Evolutionary conservation across 1,284 basidiomycete genomes (phyloP).

Genomic region (Ceratobasidium sp.): DNA sequence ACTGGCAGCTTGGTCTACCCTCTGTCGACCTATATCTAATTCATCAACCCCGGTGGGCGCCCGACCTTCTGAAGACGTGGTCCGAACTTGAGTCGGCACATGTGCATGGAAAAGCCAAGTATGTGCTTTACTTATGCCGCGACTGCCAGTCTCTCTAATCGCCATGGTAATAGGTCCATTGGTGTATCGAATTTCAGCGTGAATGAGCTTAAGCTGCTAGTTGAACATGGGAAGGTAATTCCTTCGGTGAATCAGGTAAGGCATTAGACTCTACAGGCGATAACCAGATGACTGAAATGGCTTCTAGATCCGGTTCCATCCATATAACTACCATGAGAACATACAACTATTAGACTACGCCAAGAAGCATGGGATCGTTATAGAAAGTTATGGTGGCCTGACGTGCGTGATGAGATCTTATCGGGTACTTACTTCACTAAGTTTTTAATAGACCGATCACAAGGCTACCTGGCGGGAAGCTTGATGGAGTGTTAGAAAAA

Average conservation of each 20-base stretch:
- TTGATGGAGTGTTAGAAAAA: constrained; percentile 72
- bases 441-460: constrained; percentile 70
- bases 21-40: constrained; percentile 82
- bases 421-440: not conserved
- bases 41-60: constrained; percentile 67
- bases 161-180: constrained; percentile 67
- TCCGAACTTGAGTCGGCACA: constrained; percentile 71
- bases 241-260: constrained; percentile 82
- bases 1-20: constrained; percentile 69
- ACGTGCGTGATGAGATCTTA: constrained; percentile 58
- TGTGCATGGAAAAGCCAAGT: constrained; percentile 72
- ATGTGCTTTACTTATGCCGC: constrained; percentile 47
- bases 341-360: constrained; percentile 71
- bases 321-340: constrained; percentile 74
- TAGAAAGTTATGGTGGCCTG: constrained; percentile 79
- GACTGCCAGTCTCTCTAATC: not conserved
- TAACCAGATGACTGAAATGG: too few relatives aligned
- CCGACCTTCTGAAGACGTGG: constrained; percentile 72
- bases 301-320: too few relatives aligned
- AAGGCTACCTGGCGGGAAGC: constrained; percentile 71
- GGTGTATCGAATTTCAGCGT: constrained; percentile 82
- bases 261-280: too few relatives aligned
- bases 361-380: constrained; percentile 70
- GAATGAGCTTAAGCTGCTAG: constrained; percentile 67
- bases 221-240: constrained; percentile 69